phyloP scores from a whole-genome alignment of 2,329 filamentous ascomycete genomes.

The Penicillium crustosum region DNA sequence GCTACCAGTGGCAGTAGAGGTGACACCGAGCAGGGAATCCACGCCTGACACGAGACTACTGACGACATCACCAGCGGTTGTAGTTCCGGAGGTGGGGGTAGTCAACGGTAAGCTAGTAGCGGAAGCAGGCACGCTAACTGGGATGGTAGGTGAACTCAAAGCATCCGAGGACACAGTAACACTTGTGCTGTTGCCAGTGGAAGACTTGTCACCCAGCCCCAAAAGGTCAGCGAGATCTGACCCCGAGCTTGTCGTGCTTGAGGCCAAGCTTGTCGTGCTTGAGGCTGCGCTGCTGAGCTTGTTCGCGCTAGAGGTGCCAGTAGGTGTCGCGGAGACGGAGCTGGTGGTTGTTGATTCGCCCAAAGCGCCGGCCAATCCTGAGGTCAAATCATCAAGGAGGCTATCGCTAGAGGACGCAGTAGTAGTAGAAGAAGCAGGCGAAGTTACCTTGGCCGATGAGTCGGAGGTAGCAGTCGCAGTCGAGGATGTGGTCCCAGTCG shows the following conservation, averaged over 20 bases:
- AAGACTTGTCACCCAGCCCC: slow-evolving; percentile 6
- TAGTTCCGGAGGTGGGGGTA: not conserved
- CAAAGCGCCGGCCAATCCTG: not conserved
- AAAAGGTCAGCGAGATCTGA: slow-evolving; percentile 5
- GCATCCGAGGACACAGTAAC: not conserved
- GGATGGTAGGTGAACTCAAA: slow-evolving; percentile 21
- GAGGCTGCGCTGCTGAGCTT: not conserved
- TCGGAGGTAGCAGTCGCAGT: not conserved
- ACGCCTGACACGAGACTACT: slow-evolving; percentile 11
- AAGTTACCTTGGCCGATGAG: not conserved
- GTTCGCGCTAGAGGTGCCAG: not conserved
- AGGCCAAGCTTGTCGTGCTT: not conserved
- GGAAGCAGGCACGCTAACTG: slow-evolving; percentile 29
- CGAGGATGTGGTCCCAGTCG: not conserved
- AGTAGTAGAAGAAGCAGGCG: slow-evolving; percentile 1
- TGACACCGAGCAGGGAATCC: slow-evolving; percentile 12
- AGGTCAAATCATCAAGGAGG: slow-evolving; percentile 11
- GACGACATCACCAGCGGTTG: slow-evolving; percentile 10
- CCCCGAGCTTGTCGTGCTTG: slow-evolving; percentile 1
- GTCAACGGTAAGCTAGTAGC: slow-evolving; percentile 9
- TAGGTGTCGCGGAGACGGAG: slow-evolving; percentile 1
- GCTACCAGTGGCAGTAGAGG: slow-evolving; percentile 20
- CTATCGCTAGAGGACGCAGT: slow-evolving; percentile 1
- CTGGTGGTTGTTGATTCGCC: not conserved
- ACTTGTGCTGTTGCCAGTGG: slow-evolving; percentile 9